Base-by-base conservation (phyloP, 1,284 basidiomycete genomes). In the Violaceomyces palustris region DNA sequence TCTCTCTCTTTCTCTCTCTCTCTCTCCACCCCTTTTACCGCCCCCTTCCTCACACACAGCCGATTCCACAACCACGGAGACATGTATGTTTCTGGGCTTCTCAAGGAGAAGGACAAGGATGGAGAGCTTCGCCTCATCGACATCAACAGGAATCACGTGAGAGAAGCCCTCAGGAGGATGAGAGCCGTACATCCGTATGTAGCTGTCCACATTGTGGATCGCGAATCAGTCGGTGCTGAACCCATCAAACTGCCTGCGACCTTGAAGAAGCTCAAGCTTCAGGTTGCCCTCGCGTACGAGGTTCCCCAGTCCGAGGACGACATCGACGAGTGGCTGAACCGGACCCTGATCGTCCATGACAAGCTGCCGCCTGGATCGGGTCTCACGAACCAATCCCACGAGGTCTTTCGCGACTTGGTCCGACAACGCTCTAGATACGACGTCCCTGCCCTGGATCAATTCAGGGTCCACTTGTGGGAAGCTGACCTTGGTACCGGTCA, bases 61-160 rank as follows among this genome's bases (percentile, higher is more conserved):
- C 46, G 55, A 3, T 58, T 58, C 17, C 35, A 53, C 27, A 18
- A 42, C n/a, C 55, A 58, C 24, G 55, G 55, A 7, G 55, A 58
- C 29, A 50, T 58, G 55, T 58, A 53, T 35, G 42, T 18, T 9
- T 25, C 43, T 8, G 49, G 42, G 24, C 41, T 35, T 2, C 40
- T 57, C 8, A 8, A 9, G 32, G 8, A 34, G 9, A 34, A 9
- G n/a, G 9, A 9, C 32, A 19, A 8, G 35, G 25, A 22, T 7
- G 9, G 8, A 18, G 32, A 14, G 9, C 32, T 33, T 8, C 4
- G 6, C 12, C 19, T 27, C 44, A 17, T 28, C 22, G 6, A 29
- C 12, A 7, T 49, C 2, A 27, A 32, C 4, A 7, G 2, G 10
- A 21, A 12, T 1, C 27, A 43, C 34, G 9, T 58, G 4, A 25